Percentiles rank a stretch among this genome's conserved stretches.
phyloP scores from a whole-genome alignment of 1,139 yeast genomes.

The Candida gigantensis region DNA sequence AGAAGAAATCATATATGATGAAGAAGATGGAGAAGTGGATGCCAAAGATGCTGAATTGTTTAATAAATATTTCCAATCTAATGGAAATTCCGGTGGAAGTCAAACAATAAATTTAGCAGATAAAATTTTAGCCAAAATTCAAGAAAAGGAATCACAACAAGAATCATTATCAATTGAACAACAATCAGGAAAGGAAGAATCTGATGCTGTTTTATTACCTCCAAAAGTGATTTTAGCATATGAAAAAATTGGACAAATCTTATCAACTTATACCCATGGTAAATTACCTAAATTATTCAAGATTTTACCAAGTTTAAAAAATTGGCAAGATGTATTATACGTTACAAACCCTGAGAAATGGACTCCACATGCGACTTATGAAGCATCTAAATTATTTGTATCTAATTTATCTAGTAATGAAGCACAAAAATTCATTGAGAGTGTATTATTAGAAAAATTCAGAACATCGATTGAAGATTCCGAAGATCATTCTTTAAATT shows the following conservation, averaged over 20 bases:
- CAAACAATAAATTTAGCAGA: slow-evolving; percentile 78
- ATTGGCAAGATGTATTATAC: slow-evolving; percentile 93
- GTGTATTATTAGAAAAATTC: slow-evolving; percentile 79
- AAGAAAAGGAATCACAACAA: slow-evolving; percentile 59
- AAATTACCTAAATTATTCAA: slow-evolving; percentile 93
- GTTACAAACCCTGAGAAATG: slow-evolving; percentile 91
- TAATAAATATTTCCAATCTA: slow-evolving; percentile 58
- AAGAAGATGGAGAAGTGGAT: slow-evolving; percentile 63
- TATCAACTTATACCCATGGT: slow-evolving; percentile 93
- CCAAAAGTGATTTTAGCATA: slow-evolving; percentile 96
- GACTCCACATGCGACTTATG: slow-evolving; percentile 97
- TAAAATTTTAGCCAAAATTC: slow-evolving; percentile 85
- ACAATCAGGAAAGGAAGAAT: slow-evolving; percentile 25
- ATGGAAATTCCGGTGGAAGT: slow-evolving; percentile 26
- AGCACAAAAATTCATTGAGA: slow-evolving; percentile 80
- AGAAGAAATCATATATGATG: slow-evolving; percentile 41
- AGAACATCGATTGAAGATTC: slow-evolving; percentile 79
- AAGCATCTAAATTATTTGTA: slow-evolving; percentile 91
- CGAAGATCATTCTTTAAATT: slow-evolving; percentile 71
- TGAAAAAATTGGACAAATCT: slow-evolving; percentile 83
- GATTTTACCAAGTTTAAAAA: slow-evolving; percentile 85
- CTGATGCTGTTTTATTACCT: slow-evolving; percentile 73
- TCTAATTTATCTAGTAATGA: slow-evolving; percentile 86
- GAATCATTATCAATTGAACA: slow-evolving; percentile 14
- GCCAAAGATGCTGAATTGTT: slow-evolving; percentile 72